These are phyloP conservation scores for Oemleria cerasiformis DNA, from an alignment of 306 rosid genomes.

Conservation along the genomic window DNA sequence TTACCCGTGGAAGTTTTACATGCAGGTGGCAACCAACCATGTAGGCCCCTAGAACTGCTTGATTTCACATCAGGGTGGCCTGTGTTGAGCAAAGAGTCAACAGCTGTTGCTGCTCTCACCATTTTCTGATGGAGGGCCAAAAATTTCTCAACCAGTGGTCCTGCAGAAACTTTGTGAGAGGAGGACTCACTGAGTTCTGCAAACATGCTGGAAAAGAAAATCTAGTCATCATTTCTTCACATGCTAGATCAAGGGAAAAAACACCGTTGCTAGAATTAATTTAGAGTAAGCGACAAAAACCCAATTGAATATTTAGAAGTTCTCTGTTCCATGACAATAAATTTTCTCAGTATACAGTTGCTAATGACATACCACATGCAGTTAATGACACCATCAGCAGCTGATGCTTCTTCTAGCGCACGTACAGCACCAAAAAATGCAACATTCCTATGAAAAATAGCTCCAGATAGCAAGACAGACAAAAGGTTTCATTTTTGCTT, in stretches of 20 bases:
- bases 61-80: background rate
- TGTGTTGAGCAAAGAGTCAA: background rate
- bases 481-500: background rate
- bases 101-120: background rate
- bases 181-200: conserved; percentile 1
- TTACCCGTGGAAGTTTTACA: background rate
- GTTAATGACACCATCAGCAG: background rate
- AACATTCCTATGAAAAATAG: background rate
- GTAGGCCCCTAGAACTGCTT: background rate
- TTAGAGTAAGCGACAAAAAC: background rate
- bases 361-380: background rate
- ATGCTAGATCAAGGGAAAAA: background rate
- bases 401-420: background rate
- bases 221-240: background rate
- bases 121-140: background rate
- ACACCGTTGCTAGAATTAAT: background rate
- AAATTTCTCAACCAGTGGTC: background rate
- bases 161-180: background rate
- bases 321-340: background rate
- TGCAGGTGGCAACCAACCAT: background rate
- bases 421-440: background rate
- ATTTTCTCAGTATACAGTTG: background rate
- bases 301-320: background rate
- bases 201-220: background rate
- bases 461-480: background rate